Evolutionary conservation across 2,329 filamentous ascomycete species (phyloP).

Genomic region (Grosmannia clavigera): DNA sequence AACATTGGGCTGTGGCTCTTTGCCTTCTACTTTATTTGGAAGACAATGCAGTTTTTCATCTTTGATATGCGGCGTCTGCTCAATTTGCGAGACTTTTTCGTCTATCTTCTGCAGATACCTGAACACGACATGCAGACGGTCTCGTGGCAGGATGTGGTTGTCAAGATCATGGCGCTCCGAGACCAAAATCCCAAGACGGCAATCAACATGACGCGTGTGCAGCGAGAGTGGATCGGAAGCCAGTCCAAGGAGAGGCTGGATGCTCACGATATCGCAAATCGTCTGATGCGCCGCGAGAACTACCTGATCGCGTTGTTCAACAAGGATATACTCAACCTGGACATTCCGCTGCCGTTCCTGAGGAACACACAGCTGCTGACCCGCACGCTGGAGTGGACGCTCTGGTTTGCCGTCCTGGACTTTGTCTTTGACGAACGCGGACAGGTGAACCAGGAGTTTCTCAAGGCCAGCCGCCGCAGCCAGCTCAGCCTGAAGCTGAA

Average conservation of each 20-base stretch:
- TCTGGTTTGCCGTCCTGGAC: constrained; percentile 81
- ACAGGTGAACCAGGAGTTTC: constrained; percentile 74
- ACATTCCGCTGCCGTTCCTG: constrained; percentile 73
- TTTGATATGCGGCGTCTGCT: constrained; percentile 57
- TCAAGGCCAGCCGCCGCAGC: constrained; percentile 70
- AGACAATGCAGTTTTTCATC: constrained; percentile 59
- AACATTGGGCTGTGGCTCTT: constrained; percentile 75
- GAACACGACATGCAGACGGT: constrained; percentile 82
- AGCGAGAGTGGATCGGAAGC: constrained; percentile 54
- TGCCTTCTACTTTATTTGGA: constrained; percentile 74
- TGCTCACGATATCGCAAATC: constrained; percentile 92
- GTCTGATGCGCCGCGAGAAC: constrained; percentile 92
- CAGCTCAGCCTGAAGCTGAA: constrained; percentile 67
- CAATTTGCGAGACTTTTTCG: constrained; percentile 76
- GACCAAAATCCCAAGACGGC: constrained; percentile 78
- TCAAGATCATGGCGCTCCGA: constrained; percentile 68
- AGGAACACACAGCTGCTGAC: constrained; percentile 74
- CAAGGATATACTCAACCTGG: constrained; percentile 85
- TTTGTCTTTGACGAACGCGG: constrained; percentile 86
- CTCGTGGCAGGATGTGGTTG: constrained; percentile 86
- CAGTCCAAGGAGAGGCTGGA: constrained; percentile 91
- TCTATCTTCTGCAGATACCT: constrained; percentile 69
- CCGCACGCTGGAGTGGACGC: constrained; percentile 79
- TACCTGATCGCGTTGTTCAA: constrained; percentile 96
- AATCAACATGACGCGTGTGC: constrained; percentile 36